phyloP scores from a whole-genome alignment of 768 basidiomycete genomes.

The Termitomyces sp. region DNA sequence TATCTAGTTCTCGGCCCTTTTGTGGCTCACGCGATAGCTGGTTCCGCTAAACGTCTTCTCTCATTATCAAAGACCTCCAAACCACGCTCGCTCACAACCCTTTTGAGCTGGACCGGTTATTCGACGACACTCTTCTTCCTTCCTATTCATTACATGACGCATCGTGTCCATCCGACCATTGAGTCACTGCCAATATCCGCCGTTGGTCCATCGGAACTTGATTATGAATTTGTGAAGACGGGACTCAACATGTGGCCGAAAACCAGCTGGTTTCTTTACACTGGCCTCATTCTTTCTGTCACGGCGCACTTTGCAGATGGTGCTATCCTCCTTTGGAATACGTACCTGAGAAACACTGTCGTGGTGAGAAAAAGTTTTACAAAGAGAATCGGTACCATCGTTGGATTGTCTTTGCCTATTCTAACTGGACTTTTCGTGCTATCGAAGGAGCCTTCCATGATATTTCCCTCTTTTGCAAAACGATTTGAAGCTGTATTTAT shows the following conservation, averaged over 20 bases:
- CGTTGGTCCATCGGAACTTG: conserved; percentile 71
- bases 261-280: conserved; percentile 58
- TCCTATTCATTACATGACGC: conserved; percentile 64
- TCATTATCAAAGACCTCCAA: conserved; percentile 28
- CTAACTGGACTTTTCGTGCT: conserved; percentile 50
- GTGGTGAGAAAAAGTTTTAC: conserved; percentile 9
- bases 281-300: conserved; percentile 50
- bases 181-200: conserved; percentile 42
- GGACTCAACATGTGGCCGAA: conserved; percentile 58
- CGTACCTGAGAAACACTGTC: conserved; percentile 30
- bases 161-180: conserved; percentile 52
- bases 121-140: conserved; percentile 49
- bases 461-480: conserved; percentile 41
- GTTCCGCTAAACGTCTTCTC: conserved; percentile 53
- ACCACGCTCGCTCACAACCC: conserved; percentile 28
- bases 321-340: conserved; percentile 42
- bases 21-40: conserved; percentile 55
- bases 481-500: conserved; percentile 49
- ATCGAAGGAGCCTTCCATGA: conserved; percentile 52
- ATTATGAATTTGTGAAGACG: conserved; percentile 79
- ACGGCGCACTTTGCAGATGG: conserved; percentile 65
- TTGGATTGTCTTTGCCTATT: conserved; percentile 41
- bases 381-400: conserved; percentile 24
- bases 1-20: conserved; percentile 66
- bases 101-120: conserved; percentile 63